Evolutionary conservation across 768 basidiomycete species (phyloP), one percentile per base, ranked within the genome.

Genomic region (Hortiboletus flavorubellus): DNA sequence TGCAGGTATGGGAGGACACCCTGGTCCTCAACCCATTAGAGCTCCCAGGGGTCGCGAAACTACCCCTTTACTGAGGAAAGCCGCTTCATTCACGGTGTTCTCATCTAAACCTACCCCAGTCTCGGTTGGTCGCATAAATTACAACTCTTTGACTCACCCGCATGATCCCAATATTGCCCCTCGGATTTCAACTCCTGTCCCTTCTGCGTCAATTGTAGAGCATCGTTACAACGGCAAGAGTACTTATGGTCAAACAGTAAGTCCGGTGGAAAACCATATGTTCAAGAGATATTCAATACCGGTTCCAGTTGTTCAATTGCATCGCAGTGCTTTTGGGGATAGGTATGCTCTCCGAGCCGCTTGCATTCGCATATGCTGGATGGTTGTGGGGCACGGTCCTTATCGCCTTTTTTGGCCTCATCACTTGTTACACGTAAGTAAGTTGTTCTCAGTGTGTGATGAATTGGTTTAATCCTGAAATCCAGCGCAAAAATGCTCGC

Each of bases 341-440:
- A 58, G 93, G 93, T 5, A 86, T 96, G 78, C 78, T 95, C 16
- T 91, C 91, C 12, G 86, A 92, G 66, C 92, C 93, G 0, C 77
- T 97, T 26, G 95, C 95, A 0, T 96, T 97, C 64, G 84, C 93
- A 1, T 92, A 91, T 63, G 83, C 92, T 2, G 96, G 95, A 4
- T 98, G 95, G 95, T 72, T 87, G 16, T 75, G 79, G 37, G 95
- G 96, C 1, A 86, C 85, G 1, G 8, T 80, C 26, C 75, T 98
- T 15, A 82, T 96, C 54, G 66, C 91, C 11, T 80, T 82, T 49
- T 94, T 93, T 63, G 92, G 88, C 0, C 78, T 80, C 55, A 70
- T 95, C 16, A 87, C 93, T 8, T 96, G 92, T 66, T 91, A 97
- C 70, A 94, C 92, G 92, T 94, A 64, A 53, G 89, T 80, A 64